phyloP scores from a whole-genome alignment of 2,329 filamentous ascomycete genomes.

The Dryadomyces quercus-mongolicae region DNA sequence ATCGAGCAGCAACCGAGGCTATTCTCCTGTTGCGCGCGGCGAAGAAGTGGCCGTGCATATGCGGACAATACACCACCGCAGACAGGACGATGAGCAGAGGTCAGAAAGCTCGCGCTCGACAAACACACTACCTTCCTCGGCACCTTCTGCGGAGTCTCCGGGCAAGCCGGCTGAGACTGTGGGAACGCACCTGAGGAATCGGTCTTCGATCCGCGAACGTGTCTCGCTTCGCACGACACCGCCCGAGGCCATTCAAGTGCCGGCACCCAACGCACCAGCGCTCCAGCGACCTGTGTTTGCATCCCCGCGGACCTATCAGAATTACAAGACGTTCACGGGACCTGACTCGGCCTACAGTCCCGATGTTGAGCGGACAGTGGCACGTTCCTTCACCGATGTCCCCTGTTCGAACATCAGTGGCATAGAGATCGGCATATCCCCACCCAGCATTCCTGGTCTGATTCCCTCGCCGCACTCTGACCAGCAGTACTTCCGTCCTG shows the following conservation, averaged over 20 bases:
- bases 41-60: not conserved
- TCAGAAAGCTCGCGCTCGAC: not conserved
- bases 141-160: not conserved
- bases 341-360: conserved; percentile 37
- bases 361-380: conserved; percentile 28
- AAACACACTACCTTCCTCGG: not conserved
- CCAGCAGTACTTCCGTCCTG: conserved; percentile 47
- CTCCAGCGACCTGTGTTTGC: conserved; percentile 20
- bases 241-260: conserved; percentile 42
- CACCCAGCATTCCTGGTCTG: conserved; percentile 24
- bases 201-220: conserved; percentile 39
- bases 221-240: conserved; percentile 40
- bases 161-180: not conserved
- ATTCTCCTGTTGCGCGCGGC: not conserved
- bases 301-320: conserved; percentile 19
- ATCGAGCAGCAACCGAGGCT: not conserved
- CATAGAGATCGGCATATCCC: conserved; percentile 19
- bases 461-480: conserved; percentile 39
- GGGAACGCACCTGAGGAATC: conserved; percentile 11
- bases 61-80: not conserved
- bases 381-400: not conserved
- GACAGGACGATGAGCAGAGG: not conserved
- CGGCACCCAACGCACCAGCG: conserved; percentile 25
- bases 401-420: conserved; percentile 15
- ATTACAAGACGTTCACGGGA: conserved; percentile 15